Base-by-base conservation (phyloP, 257 asterid species). In the Haberlea rhodopensis region DNA sequence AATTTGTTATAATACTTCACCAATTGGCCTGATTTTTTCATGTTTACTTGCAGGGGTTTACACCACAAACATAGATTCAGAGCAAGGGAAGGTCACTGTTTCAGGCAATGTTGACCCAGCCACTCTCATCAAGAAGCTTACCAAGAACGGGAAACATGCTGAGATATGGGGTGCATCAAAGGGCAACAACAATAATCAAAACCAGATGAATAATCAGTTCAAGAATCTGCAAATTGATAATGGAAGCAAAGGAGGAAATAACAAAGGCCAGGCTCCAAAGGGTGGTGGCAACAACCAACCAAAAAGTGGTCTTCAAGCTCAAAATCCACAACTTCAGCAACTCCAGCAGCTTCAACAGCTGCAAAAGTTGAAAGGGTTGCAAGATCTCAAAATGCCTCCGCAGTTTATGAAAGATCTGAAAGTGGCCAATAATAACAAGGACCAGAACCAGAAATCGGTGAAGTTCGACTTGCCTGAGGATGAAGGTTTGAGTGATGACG, bases 1-100 rank as follows among this genome's bases (percentile, higher is more conserved):
- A 31, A 7, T 11, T 62, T 45, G 54, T 25, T 11, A 40, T 6
- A 23, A 26, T 49, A 57, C 48, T n/a, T 15, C 16, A 32, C 13
- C 32, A 68, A 29, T 34, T 52, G 62, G 23, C 23, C 57, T 56
- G 10, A 62, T 11, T 45, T n/a, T 54, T 29, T 53, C 11, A 20
- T 29, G 4, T 67, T 29, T 43, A 20, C 16, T 28, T 18, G 6
- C 62, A 94, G 99, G 99, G 10, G 99, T 94, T 62, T 94, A 90
- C 79, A 90, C 81, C 21, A 82, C 70, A 1, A 77, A 64, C 23
- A 81, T 94, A 22, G 99, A 94, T 71, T 79, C 99, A 37, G 97
- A 94, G 55, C 81, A 74, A 32, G 97, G 96, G 34, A 92, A 92
- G 71, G 99, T 92, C 13, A 89, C 96, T 5, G 90, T 92, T n/a